Evolutionary conservation across 495 filamentous ascomycete species (phyloP), one percentile per base, ranked within the genome.

Genomic region (Rhizodiscina lignyota): DNA sequence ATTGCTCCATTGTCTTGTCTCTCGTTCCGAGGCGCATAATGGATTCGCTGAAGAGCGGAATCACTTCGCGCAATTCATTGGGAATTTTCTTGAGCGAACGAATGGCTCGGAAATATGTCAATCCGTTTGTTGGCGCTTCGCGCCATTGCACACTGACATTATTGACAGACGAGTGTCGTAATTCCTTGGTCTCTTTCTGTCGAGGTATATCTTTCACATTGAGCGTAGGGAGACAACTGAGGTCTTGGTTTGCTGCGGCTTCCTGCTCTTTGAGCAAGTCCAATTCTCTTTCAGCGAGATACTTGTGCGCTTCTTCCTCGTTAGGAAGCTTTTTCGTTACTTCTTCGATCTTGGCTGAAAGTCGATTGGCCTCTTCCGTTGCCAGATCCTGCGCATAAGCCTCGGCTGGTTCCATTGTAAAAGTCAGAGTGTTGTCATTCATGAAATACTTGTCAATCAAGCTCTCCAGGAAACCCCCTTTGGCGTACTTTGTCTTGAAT

Each of bases 31-130:
- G 63, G 19, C 89, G 74, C 77, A 94, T 83, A 26, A 97, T 76
- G 6, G 81, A 75, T 51, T 93, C 84, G 22, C 80, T 83, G 51
- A 96, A 97, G 8, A 97, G 58, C 1, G 89, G 91, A 44, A 96
- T 74, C 34, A 93, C 63, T 40, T 79, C 59, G 23, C 91, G 70
- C 19, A 97, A 67, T 17, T 94, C 82, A 44, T 83, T 75, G 0
- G 91, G 89, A 18, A 97, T 61, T 41, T 77, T 72, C 17, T 79
- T 63, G 35, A 96, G 70, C 1, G 66, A 61, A 44, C 87, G 83
- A 51, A 94, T 66, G 5, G 83, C 87, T 48, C 83, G 77, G 59
- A 97, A 93, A 54, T 97, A 97, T 1, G 91, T 96, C 34, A 97
- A 55, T 2, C 89, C 89, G 49, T 97, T 96, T 1, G 89, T 97